Evolutionary conservation across 1,284 basidiomycete species (phyloP).

Genomic region (Ceratobasidium sp.): DNA sequence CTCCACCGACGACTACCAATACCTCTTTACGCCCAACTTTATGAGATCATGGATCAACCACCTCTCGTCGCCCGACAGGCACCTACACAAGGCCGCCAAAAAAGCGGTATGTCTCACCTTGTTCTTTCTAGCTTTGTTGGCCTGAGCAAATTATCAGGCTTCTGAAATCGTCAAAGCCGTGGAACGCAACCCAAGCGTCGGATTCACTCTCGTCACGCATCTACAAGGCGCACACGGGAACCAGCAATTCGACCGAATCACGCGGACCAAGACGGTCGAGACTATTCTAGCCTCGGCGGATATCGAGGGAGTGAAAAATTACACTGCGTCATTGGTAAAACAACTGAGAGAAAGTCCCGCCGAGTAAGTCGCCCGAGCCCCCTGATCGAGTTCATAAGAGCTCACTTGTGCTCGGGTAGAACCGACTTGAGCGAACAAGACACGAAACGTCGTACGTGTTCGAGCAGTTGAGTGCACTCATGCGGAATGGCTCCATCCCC

Average conservation of each 20-base stretch:
- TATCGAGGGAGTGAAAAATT: conserved; percentile 75
- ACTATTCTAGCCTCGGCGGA: conserved; percentile 80
- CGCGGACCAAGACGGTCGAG: conserved; percentile 93
- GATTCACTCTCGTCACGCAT: conserved; percentile 85
- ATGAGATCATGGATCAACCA: conserved; percentile 98
- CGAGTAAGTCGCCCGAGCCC: conserved; percentile 57
- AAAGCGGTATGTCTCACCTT: conserved; percentile 65
- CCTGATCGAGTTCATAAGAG: background rate
- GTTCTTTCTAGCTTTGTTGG: conserved; percentile 23
- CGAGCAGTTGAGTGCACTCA: conserved; percentile 82
- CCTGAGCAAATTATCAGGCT: conserved; percentile 55
- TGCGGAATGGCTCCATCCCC: conserved; percentile 81
- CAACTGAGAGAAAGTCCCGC: conserved; percentile 59
- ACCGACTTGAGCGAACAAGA: conserved; percentile 42
- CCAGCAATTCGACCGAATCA: conserved; percentile 89
- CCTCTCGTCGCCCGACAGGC: conserved; percentile 83
- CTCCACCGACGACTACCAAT: conserved; percentile 70
- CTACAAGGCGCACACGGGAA: conserved; percentile 86
- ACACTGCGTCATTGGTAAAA: conserved; percentile 74
- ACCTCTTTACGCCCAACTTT: conserved; percentile 93
- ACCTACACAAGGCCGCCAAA: conserved; percentile 86
- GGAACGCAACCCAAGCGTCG: conserved; percentile 76
- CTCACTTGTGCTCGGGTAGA: background rate
- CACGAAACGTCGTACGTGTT: conserved; percentile 75
- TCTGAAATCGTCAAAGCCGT: conserved; percentile 78